Percentiles rank a stretch among this genome's conserved stretches.
phyloP scores from a whole-genome alignment of 768 basidiomycete genomes.

The Rossbeevera mucosa region DNA sequence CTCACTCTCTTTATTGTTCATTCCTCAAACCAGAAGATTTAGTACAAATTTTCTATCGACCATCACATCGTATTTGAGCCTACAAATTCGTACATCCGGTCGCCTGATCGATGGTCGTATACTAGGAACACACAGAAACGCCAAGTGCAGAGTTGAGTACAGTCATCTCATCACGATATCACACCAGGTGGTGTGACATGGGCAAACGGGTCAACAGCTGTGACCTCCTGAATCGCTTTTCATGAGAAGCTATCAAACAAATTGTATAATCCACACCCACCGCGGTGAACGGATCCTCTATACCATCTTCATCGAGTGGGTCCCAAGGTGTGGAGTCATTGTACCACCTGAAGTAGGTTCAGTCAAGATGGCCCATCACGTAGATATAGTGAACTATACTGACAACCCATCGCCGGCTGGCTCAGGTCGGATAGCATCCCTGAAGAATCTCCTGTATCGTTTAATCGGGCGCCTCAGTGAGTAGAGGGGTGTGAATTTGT shows the following conservation, averaged over 20 bases:
- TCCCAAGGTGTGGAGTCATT: slow-evolving; percentile 21
- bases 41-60: background rate
- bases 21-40: background rate
- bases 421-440: slow-evolving; percentile 10
- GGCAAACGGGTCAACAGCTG: slow-evolving; percentile 12
- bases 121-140: background rate
- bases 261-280: slow-evolving; percentile 6
- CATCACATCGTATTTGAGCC: background rate
- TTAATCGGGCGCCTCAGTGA: slow-evolving; percentile 14
- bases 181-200: background rate
- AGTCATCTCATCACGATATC: background rate
- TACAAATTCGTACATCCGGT: background rate
- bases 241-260: background rate
- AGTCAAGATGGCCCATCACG: background rate
- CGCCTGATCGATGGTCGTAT: background rate
- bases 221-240: background rate
- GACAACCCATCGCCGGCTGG: slow-evolving; percentile 17
- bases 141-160: background rate
- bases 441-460: slow-evolving; percentile 12
- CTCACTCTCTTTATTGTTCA: no score
- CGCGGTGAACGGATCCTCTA: slow-evolving; percentile 16
- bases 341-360: slow-evolving; percentile 17
- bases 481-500: slow-evolving; percentile 20
- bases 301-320: slow-evolving; percentile 27
- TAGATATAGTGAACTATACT: slow-evolving; percentile 1